Evolutionary conservation across 2,329 filamentous ascomycete genomes (phyloP).

Genomic region (Paraphaeosphaeria sporulosa): DNA sequence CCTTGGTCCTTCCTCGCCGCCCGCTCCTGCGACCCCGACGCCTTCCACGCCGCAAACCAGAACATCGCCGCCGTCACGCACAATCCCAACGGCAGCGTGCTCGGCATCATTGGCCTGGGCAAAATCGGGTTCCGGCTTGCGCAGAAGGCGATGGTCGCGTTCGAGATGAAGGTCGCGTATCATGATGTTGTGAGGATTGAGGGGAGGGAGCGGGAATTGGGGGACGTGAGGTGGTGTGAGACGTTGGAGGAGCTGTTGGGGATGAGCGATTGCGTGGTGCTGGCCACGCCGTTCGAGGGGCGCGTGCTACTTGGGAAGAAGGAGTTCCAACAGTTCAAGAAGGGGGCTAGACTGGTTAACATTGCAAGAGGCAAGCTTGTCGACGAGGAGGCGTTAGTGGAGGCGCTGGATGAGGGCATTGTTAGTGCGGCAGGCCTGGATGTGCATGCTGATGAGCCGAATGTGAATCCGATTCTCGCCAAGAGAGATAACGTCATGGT

Average conservation of each 20-base stretch:
- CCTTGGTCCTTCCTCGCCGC: conserved; percentile 70
- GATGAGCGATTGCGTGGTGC: conserved; percentile 65
- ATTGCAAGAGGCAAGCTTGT: conserved; percentile 70
- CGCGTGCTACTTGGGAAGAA: conserved; percentile 58
- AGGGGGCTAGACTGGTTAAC: conserved; percentile 68
- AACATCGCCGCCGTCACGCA: conserved; percentile 66
- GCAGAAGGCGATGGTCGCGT: conserved; percentile 63
- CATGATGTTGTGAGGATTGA: conserved; percentile 64
- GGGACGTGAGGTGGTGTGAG: conserved; percentile 58
- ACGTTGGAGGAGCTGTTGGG: conserved; percentile 62
- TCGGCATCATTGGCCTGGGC: conserved; percentile 75
- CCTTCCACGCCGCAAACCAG: conserved; percentile 67
- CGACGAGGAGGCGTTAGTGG: conserved; percentile 69
- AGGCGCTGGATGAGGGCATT: conserved; percentile 62
- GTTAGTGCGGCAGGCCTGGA: conserved; percentile 67
- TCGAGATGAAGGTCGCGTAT: conserved; percentile 73
- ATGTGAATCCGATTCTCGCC: conserved; percentile 58
- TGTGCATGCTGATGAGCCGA: conserved; percentile 69
- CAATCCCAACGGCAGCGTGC: conserved; percentile 67
- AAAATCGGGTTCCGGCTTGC: conserved; percentile 63
- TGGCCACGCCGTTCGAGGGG: conserved; percentile 66
- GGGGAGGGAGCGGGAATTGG: conserved; percentile 56
- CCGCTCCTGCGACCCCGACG: conserved; percentile 49
- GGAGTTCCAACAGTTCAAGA: conserved; percentile 61
- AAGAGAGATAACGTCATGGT: conserved; percentile 60